Conservation (phyloP, 257 asterid genomes). For the Gentiana macrophylla region DNA sequence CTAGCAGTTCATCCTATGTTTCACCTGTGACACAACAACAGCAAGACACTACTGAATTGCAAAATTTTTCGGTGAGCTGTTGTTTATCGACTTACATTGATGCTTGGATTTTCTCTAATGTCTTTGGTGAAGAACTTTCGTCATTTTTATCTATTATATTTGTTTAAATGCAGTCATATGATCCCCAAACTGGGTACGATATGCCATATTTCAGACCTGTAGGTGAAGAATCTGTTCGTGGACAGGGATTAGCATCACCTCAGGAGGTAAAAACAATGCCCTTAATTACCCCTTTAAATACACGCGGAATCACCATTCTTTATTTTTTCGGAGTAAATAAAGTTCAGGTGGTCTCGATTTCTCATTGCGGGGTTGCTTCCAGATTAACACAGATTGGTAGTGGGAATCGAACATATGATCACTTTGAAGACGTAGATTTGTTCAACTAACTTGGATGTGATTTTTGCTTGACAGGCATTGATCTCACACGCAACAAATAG, state of each 20-base stretch:
- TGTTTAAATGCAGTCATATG: constrained; percentile 56
- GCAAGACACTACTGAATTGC: constrained; percentile 53
- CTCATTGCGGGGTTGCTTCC: too few species aligned
- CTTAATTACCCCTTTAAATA: background rate
- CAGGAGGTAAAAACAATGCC: constrained; percentile 63
- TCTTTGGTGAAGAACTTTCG: constrained; percentile 6
- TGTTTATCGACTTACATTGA: background rate
- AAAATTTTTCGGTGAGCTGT: constrained; percentile 64
- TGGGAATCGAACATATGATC: background rate
- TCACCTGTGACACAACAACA: constrained; percentile 51
- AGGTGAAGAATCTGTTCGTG: constrained; percentile 65
- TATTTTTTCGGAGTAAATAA: too few species aligned
- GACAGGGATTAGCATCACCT: constrained; percentile 56
- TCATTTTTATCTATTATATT: constrained; percentile 6
- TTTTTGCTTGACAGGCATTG: constrained; percentile 38
- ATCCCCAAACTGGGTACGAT: constrained; percentile 75
- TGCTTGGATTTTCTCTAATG: constrained; percentile 4
- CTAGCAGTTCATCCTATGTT: constrained; percentile 40
- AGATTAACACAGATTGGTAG: background rate
- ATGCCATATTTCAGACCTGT: constrained; percentile 67
- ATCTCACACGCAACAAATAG: constrained; percentile 32
- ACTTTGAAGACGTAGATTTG: too few species aligned
- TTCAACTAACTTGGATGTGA: too few species aligned
- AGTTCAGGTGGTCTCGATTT: too few species aligned
- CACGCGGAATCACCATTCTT: background rate